Percentiles rank a stretch among this genome's conserved stretches.
Evolutionary conservation across 345 rosid species (phyloP).

Genomic region (Gossypium sturtianum): DNA sequence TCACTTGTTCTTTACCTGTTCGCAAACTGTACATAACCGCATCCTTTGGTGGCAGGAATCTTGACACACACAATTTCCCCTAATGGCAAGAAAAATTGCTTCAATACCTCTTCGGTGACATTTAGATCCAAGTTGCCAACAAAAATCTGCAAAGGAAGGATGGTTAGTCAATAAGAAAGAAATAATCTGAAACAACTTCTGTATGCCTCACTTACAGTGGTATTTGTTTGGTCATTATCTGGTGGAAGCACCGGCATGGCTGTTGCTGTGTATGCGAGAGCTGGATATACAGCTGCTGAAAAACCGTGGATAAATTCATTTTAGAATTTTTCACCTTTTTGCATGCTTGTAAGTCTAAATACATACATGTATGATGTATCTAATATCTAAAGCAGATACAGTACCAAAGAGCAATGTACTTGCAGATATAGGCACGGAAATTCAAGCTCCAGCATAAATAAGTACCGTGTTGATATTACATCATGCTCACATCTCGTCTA

Average conservation of each 20-base stretch:
- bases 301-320: conserved; percentile 9
- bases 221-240: conserved; percentile 68
- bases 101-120: conserved; percentile 78
- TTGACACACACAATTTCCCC: conserved; percentile 75
- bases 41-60: conserved; percentile 86
- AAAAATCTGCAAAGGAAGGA: conserved; percentile 53
- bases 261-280: conserved; percentile 45
- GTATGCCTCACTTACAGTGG: conserved; percentile 54
- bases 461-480: too few species aligned
- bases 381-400: not conserved
- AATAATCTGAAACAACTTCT: not conserved
- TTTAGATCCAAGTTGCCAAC: conserved; percentile 78
- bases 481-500: too few species aligned
- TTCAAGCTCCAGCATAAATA: too few species aligned
- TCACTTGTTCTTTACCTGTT: conserved; percentile 39
- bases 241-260: conserved; percentile 57
- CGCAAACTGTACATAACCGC: conserved; percentile 78
- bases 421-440: not conserved
- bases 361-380: not conserved
- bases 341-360: not conserved
- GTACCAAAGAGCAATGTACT: not conserved
- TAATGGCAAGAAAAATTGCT: conserved; percentile 58
- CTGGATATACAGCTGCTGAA: conserved; percentile 59
- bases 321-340: not conserved
- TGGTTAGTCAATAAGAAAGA: conserved; percentile 17